phyloP scores from a whole-genome alignment of 2,329 filamentous ascomycete species.

The Colletotrichum euphorbiae region DNA sequence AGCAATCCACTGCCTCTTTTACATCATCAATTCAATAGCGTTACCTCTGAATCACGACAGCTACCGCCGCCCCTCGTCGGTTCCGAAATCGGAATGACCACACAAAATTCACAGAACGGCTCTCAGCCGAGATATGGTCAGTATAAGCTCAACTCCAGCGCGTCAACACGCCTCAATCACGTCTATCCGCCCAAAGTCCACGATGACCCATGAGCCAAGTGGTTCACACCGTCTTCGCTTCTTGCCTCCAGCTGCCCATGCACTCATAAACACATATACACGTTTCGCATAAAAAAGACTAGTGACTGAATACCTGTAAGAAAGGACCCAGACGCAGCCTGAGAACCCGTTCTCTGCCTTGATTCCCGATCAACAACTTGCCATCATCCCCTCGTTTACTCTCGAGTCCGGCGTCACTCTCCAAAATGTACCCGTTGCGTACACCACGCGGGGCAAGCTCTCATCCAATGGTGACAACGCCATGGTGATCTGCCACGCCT shows the following conservation, averaged over 20 bases:
- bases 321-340: slow-evolving; percentile 75
- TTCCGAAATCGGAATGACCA: slow-evolving; percentile 44
- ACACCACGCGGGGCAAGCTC: slow-evolving; percentile 73
- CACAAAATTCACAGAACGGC: slow-evolving; percentile 38
- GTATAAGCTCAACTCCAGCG: slow-evolving; percentile 38
- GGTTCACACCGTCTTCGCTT: background rate
- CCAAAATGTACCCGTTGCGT: slow-evolving; percentile 78
- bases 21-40: slow-evolving; percentile 5
- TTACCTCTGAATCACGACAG: background rate
- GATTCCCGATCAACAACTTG: slow-evolving; percentile 89
- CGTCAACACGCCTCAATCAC: slow-evolving; percentile 1
- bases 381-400: slow-evolving; percentile 87
- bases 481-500: slow-evolving; percentile 84
- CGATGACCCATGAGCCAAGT: background rate
- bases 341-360: slow-evolving; percentile 92
- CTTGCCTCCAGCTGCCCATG: background rate
- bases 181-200: background rate
- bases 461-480: slow-evolving; percentile 71
- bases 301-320: slow-evolving; percentile 74
- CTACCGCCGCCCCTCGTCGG: slow-evolving; percentile 18
- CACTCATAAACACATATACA: background rate
- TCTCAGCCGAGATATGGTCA: slow-evolving; percentile 49
- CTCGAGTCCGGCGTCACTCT: slow-evolving; percentile 92
- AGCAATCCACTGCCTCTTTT: background rate
- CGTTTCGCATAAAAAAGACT: slow-evolving; percentile 52